Conservation (phyloP, 768 basidiomycete genomes). For the Mycena galopus region DNA sequence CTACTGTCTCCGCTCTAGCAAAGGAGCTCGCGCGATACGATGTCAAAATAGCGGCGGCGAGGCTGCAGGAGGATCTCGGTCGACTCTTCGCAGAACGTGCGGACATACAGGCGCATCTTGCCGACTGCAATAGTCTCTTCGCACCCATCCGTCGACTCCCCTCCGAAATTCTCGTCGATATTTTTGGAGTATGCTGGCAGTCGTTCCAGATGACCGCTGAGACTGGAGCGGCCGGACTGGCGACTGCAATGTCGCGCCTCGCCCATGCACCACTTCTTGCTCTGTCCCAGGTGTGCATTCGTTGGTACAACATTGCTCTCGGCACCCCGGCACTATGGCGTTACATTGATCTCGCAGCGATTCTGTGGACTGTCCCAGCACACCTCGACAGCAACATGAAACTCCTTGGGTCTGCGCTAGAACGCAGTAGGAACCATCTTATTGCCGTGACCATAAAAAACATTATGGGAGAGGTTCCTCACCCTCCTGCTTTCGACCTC, state of each 20-base stretch:
- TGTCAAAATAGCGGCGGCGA: background rate
- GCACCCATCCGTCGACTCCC: constrained; percentile 3
- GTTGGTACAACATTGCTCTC: background rate
- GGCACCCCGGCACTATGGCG: background rate
- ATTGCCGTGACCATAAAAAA: background rate
- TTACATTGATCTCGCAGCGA: background rate
- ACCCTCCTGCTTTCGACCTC: background rate
- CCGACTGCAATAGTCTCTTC: background rate
- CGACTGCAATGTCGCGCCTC: background rate
- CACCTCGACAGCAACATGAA: background rate
- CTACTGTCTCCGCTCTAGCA: background rate
- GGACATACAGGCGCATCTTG: background rate
- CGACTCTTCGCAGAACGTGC: background rate
- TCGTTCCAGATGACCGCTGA: background rate
- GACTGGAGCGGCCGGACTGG: background rate
- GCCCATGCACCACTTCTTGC: background rate
- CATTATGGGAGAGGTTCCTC: background rate
- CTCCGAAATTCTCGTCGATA: constrained; percentile 6
- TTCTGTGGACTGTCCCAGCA: background rate
- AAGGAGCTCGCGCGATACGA: background rate
- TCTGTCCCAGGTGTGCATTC: background rate
- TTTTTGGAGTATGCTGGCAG: background rate
- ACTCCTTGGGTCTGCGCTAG: background rate
- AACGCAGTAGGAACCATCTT: background rate
- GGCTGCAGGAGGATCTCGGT: background rate